Percentiles rank a stretch among this genome's conserved stretches.
Conservation (phyloP, 2,329 filamentous ascomycete species). For the Metarhizium sp. region DNA sequence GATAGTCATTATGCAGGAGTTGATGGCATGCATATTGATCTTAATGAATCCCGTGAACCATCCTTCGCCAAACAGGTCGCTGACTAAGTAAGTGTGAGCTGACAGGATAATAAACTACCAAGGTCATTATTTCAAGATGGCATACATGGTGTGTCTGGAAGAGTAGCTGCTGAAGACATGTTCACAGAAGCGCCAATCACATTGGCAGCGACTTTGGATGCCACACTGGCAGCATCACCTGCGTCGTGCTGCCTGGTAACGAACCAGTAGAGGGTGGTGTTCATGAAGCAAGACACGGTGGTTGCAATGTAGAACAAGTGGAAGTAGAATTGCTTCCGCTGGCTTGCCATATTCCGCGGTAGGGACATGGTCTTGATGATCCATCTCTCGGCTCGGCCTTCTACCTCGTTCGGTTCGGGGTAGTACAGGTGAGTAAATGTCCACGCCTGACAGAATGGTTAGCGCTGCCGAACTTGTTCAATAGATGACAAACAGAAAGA, state of each 20-base stretch:
- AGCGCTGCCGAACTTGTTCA: not conserved
- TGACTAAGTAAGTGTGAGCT: constrained; percentile 25
- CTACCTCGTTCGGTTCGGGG: constrained; percentile 29
- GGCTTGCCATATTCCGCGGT: constrained; percentile 29
- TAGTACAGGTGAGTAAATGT: constrained; percentile 42
- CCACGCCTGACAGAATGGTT: constrained; percentile 29
- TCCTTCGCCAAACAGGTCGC: constrained; percentile 37
- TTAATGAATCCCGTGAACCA: constrained; percentile 38
- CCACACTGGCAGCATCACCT: constrained; percentile 1
- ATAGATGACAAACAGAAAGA: constrained; percentile 5
- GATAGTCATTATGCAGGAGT: constrained; percentile 31
- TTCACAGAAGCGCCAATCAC: not conserved
- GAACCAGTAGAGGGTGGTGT: constrained; percentile 41
- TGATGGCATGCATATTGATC: constrained; percentile 35
- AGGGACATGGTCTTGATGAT: constrained; percentile 34
- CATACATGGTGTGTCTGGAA: constrained; percentile 16
- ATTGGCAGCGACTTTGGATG: not conserved
- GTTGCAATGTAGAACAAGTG: constrained; percentile 39
- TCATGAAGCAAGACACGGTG: constrained; percentile 39
- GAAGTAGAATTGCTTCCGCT: constrained; percentile 36
- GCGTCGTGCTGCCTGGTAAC: constrained; percentile 23
- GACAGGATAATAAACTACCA: not conserved
- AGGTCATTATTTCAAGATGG: not conserved
- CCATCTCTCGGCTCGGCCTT: constrained; percentile 24
- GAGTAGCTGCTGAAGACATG: not conserved